Evolutionary conservation across 2,329 filamentous ascomycete genomes (phyloP), one percentile per base, ranked within the genome.

Genomic region (Colletotrichum karsti): DNA sequence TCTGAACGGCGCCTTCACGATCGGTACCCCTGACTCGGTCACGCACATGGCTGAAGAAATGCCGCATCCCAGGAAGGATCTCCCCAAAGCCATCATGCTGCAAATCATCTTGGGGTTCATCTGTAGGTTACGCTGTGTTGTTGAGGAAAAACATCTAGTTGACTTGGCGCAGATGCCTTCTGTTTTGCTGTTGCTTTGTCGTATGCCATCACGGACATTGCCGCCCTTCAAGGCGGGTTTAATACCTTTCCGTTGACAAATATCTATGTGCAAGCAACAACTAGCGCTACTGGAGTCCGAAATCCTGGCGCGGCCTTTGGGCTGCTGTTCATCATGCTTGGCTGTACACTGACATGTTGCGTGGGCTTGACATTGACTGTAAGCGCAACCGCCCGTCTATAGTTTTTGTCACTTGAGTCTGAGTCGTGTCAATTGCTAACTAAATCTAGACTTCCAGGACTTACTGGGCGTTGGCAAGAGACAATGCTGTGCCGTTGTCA

Each of bases 1-100:
- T 76, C 81, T 92, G 24, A 92, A 91, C 72, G 90, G 89, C 5
- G 88, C 89, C 10, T 92, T 90, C 74, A 88, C 88, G 20, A 87
- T 92, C 26, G 90, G 90, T 18, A 91, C 88, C 0, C 87, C 89
- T 3, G 90, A 92, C 75, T 85, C 87, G 61, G 87, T 90, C 18
- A 86, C 84, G 8, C 89, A 91, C 76, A 80, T 90, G 72, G 85
- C 87, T 5, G 88, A 91, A 75, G 88, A 91, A 75, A 85, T 90
- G 20, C 87, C 79, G 0, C 75, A 79, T 15, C 83, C 82, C 7
- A 78, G 72, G 57, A 77, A 74, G 62, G 85, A 88, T 69, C 77
- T 87, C 4, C 87, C 87, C 13, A 83, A 81, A 60, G 83, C 79
- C 3, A 86, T 88, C 26, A 81, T 81, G 18, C 78, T 87, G 4